Evolutionary conservation across 2,329 filamentous ascomycete genomes (phyloP).

Genomic region (Cyphellophora europaea): DNA sequence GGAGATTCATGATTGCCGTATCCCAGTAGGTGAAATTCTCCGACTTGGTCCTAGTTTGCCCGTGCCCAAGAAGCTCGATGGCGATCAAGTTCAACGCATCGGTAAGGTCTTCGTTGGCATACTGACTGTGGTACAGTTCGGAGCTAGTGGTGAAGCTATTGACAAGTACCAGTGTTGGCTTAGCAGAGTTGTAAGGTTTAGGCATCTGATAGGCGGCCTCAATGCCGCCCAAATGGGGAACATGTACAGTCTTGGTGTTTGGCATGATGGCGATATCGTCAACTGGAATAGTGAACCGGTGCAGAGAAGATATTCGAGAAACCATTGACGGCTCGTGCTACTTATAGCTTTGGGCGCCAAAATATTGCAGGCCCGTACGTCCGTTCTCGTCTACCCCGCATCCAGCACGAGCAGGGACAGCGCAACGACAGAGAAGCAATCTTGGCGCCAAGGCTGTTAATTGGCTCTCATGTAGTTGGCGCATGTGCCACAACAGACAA

Average conservation of each 20-base stretch:
- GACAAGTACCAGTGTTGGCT: constrained; percentile 42
- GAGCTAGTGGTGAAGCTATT: constrained; percentile 44
- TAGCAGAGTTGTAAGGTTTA: constrained; percentile 36
- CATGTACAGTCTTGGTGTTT: constrained; percentile 26
- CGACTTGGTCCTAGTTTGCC: constrained; percentile 31
- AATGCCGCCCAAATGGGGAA: constrained; percentile 43
- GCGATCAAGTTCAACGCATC: constrained; percentile 40
- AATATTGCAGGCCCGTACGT: too few relatives aligned
- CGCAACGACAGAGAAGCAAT: too few relatives aligned
- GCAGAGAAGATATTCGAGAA: too few relatives aligned
- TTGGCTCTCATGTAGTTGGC: too few relatives aligned
- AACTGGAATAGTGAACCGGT: too few relatives aligned
- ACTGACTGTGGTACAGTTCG: constrained; percentile 34
- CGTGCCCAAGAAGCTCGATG: constrained; percentile 46
- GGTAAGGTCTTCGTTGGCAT: constrained; percentile 25
- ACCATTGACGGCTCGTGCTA: too few relatives aligned
- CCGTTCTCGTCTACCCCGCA: too few relatives aligned
- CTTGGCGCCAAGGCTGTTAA: too few relatives aligned
- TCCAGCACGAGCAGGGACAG: too few relatives aligned
- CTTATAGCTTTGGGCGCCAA: too few relatives aligned
- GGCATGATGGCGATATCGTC: constrained; percentile 5
- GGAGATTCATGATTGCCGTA: constrained; percentile 38
- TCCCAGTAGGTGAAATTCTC: constrained; percentile 49
- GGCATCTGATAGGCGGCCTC: constrained; percentile 38
- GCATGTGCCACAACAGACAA: too few relatives aligned